phyloP scores from a whole-genome alignment of 768 basidiomycete species.

The Mycena vulgaris region DNA sequence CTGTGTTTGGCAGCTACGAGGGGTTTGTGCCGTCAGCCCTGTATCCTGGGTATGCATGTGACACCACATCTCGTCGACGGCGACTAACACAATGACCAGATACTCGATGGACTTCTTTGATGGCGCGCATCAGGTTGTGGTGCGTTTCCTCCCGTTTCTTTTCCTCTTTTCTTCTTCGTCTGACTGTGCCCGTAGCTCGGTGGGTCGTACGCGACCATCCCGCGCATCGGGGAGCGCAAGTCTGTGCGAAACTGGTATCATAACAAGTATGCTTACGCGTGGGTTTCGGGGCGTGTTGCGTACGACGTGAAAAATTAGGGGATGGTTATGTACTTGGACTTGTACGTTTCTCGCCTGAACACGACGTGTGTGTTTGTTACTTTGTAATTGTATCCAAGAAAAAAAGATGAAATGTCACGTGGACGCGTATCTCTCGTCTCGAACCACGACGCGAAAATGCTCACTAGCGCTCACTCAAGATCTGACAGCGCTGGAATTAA shows the following conservation, averaged over 20 bases:
- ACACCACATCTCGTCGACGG: not conserved
- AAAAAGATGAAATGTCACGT: too few species aligned
- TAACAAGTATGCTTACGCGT: constrained; percentile 91
- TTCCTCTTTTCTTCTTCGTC: not conserved
- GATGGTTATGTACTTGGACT: not conserved
- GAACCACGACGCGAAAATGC: too few species aligned
- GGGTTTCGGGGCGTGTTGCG: constrained; percentile 81
- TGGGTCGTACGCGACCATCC: constrained; percentile 90
- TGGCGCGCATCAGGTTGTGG: constrained; percentile 86
- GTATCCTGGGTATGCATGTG: constrained; percentile 91
- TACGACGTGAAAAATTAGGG: constrained; percentile 54
- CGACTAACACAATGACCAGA: not conserved
- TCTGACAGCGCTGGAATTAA: too few species aligned
- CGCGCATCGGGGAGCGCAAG: constrained; percentile 82
- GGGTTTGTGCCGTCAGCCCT: constrained; percentile 83
- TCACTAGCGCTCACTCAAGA: too few species aligned
- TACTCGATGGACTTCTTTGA: constrained; percentile 86
- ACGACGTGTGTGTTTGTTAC: not conserved
- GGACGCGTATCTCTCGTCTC: too few species aligned
- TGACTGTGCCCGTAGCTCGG: constrained; percentile 72
- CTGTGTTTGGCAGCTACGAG: constrained; percentile 76
- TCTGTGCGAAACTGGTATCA: constrained; percentile 94
- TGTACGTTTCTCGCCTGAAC: not conserved
- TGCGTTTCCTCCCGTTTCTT: constrained; percentile 58
- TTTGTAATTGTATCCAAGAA: too few species aligned